These are phyloP conservation scores for Mycena kentingensis DNA, from an alignment of 768 basidiomycete species.

Conservation along the genomic window DNA sequence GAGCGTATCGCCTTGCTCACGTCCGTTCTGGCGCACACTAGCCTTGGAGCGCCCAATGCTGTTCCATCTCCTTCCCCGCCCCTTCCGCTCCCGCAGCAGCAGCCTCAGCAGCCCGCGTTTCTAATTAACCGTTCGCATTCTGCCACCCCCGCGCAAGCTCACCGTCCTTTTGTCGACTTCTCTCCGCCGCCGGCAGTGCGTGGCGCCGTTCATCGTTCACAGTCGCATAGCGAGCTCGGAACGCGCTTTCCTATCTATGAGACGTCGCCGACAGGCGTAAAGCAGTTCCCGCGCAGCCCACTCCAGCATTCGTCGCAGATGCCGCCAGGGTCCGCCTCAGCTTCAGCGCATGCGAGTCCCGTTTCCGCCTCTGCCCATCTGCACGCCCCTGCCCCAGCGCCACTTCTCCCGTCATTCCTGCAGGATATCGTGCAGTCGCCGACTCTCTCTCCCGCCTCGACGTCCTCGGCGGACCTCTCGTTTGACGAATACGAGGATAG, in stretches of 20 bases:
- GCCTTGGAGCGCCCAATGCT: conserved; percentile 25
- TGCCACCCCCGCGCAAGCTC: conserved; percentile 47
- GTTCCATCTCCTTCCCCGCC: conserved; percentile 21
- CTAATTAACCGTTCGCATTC: conserved; percentile 43
- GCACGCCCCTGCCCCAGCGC: conserved; percentile 43
- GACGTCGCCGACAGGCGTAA: conserved; percentile 51
- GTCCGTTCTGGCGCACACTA: conserved; percentile 65
- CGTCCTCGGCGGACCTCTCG: conserved; percentile 67
- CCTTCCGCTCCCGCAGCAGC: conserved; percentile 13
- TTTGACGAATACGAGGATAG: conserved; percentile 58
- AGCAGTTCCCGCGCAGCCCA: conserved; percentile 21
- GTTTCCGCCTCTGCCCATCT: conserved; percentile 11
- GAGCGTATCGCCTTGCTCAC: conserved; percentile 82
- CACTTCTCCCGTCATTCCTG: conserved; percentile 75
- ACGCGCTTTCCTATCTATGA: conserved; percentile 59
- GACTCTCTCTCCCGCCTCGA: conserved; percentile 63
- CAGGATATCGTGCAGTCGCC: conserved; percentile 74
- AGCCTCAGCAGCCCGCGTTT: conserved; percentile 24
- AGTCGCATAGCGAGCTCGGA: conserved; percentile 52
- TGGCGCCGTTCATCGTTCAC: conserved; percentile 49
- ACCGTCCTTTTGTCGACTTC: conserved; percentile 40
- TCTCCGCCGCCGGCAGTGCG: conserved; percentile 33
- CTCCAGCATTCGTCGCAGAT: conserved; percentile 19
- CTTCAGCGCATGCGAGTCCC: neutral
- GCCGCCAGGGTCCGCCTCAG: neutral